Evolutionary conservation across 495 filamentous ascomycete species (phyloP).

Genomic region (Daldinia caldariorum): DNA sequence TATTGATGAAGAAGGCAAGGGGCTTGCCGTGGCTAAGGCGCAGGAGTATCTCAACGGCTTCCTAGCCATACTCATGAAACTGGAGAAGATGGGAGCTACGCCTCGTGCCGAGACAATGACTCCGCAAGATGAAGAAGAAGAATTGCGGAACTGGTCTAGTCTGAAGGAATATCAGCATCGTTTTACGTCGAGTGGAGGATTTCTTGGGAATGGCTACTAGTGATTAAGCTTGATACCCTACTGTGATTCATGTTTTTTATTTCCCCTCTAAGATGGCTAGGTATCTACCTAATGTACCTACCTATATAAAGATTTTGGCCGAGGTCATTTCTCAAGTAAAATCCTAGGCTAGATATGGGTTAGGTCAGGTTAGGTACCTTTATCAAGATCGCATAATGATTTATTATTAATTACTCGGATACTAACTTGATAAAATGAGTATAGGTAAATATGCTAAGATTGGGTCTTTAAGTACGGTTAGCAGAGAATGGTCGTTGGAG

Average conservation of each 20-base stretch:
- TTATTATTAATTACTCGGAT: not conserved
- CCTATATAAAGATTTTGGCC: not conserved
- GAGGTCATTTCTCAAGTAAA: not conserved
- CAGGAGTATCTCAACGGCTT: constrained; percentile 74
- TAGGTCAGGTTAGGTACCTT: too few relatives aligned
- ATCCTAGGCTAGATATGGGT: too few relatives aligned
- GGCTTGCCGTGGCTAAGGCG: constrained; percentile 63
- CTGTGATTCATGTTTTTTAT: not conserved
- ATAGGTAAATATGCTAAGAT: not conserved
- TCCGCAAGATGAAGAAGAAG: constrained; percentile 73
- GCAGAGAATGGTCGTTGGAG: not conserved
- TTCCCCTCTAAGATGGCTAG: not conserved
- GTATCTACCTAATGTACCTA: not conserved
- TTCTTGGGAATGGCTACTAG: constrained; percentile 44
- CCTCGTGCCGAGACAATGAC: constrained; percentile 46
- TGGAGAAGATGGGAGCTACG: constrained; percentile 65
- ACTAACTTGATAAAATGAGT: not conserved
- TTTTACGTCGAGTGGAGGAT: constrained; percentile 72
- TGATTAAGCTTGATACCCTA: not conserved
- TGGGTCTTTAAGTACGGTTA: not conserved
- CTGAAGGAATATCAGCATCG: constrained; percentile 76
- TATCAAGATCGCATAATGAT: not conserved
- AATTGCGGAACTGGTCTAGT: constrained; percentile 76
- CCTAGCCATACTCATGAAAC: constrained; percentile 72
- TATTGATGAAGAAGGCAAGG: constrained; percentile 65